Evolutionary conservation across 805 yeast species (phyloP), one percentile per base, ranked within the genome.

Genomic region (Kuraishia cidri): DNA sequence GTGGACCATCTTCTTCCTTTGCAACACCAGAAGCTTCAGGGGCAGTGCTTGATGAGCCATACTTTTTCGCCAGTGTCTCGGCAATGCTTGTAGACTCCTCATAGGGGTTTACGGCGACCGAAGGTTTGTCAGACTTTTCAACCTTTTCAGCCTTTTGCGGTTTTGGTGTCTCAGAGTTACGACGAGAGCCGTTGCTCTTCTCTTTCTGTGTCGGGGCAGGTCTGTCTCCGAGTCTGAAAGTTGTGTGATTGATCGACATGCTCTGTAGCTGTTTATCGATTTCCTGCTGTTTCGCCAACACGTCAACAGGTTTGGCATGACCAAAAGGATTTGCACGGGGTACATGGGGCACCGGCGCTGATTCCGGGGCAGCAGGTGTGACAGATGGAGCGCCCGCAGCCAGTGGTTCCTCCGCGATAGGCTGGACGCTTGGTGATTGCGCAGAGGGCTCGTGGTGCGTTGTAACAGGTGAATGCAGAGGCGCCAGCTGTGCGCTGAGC

Each of bases 261-360:
- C 52, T 49, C 10, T 55, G 47, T 36, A 72, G 50, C 35, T 56
- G 56, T 35, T 66, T 64, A 38, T 80, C 88, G 15, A 80, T 57
- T 45, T 81, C 90, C 29, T 65, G 57, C 42, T 72, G 75, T 42
- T 72, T 76, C 17, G 82, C 64, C 15, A 76, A 60, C 3, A 81
- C 74, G 52, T 85, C 95, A 5, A 85, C 90, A 2, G 95, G 95
- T 55, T 75, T 82, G 1, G 95, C 95, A 4, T 70, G 60, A 0
- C 95, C 95, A 60, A 86, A 85, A 3, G 92, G 87, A 46, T 75
- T 80, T 0, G 69, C 40, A 44, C 71, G 77, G 3, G 62, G 49
- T 45, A 58, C 44, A 4, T 44, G 50, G 7, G 30, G 30, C 29
- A 43, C 47, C n/a, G 43, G 34, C 5, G 52, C 41, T 24, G 41